Evolutionary conservation across 352 stramenopile species (phyloP).

Genomic region (Elongisporangium undulatum): DNA sequence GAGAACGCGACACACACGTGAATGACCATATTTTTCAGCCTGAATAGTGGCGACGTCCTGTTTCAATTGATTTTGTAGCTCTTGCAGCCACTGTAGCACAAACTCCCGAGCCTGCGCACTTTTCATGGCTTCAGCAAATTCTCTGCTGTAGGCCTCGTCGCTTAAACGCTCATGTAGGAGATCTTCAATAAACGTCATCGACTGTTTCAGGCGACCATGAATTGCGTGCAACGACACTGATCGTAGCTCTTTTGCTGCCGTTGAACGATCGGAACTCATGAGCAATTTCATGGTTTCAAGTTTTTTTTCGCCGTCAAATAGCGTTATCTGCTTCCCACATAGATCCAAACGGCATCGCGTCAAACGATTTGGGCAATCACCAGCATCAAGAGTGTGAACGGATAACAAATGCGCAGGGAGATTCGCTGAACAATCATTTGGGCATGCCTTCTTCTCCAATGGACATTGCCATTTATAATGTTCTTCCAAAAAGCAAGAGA

Average conservation of each 20-base stretch:
- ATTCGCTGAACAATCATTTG: constrained; percentile 14
- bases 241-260: constrained; percentile 3
- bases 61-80: constrained; percentile 5
- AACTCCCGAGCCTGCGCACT: constrained; percentile 4
- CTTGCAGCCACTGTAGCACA: constrained; percentile 16
- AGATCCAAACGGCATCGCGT: constrained; percentile 49
- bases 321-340: constrained; percentile 54
- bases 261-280: constrained; percentile 15
- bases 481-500: constrained; percentile 40
- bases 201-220: constrained; percentile 6
- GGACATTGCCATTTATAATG: constrained; percentile 74
- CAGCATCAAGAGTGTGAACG: constrained; percentile 33
- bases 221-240: constrained; percentile 9
- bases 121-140: not conserved
- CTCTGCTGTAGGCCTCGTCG: not conserved
- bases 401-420: constrained; percentile 34
- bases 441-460: constrained; percentile 35
- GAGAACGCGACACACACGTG: constrained; percentile 31
- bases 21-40: constrained; percentile 6
- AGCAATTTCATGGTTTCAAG: not conserved
- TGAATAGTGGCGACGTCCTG: constrained; percentile 1
- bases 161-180: not conserved
- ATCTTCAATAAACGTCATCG: not conserved
- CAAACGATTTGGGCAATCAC: constrained; percentile 35
- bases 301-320: constrained; percentile 26